A percentile compares a stretch with the other conserved stretches of the same genome.
Conservation (phyloP, 176 grass and related monocot species). For the Oryza glaberrima region DNA sequence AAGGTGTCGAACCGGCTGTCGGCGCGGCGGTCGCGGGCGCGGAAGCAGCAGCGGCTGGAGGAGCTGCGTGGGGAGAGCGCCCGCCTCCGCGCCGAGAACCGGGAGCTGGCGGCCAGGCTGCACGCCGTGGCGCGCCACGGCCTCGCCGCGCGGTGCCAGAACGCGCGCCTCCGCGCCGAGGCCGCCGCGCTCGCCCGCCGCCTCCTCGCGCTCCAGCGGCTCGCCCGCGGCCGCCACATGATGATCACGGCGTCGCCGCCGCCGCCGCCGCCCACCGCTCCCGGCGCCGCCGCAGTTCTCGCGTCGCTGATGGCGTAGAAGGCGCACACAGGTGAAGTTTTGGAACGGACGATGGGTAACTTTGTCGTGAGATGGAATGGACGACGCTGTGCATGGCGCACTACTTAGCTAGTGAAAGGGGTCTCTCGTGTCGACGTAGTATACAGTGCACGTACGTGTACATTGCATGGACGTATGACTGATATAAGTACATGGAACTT, state of each 20-base stretch:
- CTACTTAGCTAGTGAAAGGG: not conserved
- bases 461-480: slow-evolving; percentile 1
- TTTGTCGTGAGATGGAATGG: not conserved
- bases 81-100: slow-evolving; percentile 45
- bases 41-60: slow-evolving; percentile 67
- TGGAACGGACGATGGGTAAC: not conserved
- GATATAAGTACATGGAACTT: slow-evolving; percentile 4
- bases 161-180: slow-evolving; percentile 51
- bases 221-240: not conserved
- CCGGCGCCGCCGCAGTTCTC: not conserved
- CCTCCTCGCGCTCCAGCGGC: slow-evolving; percentile 33
- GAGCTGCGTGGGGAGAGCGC: slow-evolving; percentile 36
- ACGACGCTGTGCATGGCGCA: slow-evolving; percentile 7
- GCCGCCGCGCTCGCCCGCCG: slow-evolving; percentile 27
- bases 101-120: slow-evolving; percentile 25
- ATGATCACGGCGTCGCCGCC: not conserved
- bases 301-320: slow-evolving; percentile 50
- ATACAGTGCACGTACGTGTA: not conserved
- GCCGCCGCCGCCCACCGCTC: not conserved
- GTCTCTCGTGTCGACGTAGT: slow-evolving; percentile 15
- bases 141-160: slow-evolving; percentile 42
- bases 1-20: slow-evolving; percentile 83
- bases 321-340: slow-evolving; percentile 23
- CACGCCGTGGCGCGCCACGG: not conserved
- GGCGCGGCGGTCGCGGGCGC: slow-evolving; percentile 66